Conservation (phyloP, 768 basidiomycete species). For the Nidularia pulvinata region DNA sequence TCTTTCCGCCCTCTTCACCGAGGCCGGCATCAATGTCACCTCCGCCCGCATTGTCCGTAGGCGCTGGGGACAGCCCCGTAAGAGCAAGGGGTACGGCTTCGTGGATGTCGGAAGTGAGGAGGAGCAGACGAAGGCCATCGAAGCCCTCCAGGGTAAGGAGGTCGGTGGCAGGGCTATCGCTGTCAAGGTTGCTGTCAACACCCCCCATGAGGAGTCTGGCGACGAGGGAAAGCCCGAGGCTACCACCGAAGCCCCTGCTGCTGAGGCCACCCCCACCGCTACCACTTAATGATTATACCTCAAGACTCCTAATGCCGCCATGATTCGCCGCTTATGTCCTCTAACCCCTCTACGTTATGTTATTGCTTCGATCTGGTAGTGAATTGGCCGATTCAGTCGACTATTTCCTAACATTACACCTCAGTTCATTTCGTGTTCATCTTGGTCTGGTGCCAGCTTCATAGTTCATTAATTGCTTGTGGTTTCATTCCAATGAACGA, state of each 20-base stretch:
- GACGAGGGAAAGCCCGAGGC: constrained; percentile 32
- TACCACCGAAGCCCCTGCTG: constrained; percentile 19
- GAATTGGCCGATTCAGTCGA: constrained; percentile 14
- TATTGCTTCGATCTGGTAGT: constrained; percentile 15
- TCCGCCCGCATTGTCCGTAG: constrained; percentile 90
- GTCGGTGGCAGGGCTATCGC: constrained; percentile 84
- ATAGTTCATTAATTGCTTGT: constrained; percentile 18
- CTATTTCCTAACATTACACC: constrained; percentile 11
- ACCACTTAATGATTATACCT: constrained; percentile 22
- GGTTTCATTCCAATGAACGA: constrained; percentile 26
- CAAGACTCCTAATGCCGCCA: constrained; percentile 12
- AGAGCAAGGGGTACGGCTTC: constrained; percentile 97
- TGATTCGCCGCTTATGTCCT: constrained; percentile 15
- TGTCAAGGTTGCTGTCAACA: constrained; percentile 95
- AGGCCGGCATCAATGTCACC: constrained; percentile 78
- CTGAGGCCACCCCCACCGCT: constrained; percentile 18
- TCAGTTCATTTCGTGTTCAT: constrained; percentile 22
- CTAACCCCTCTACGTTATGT: constrained; percentile 11
- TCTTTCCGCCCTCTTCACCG: constrained; percentile 81
- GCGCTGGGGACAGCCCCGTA: constrained; percentile 80
- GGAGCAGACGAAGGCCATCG: constrained; percentile 91
- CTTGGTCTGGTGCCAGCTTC: constrained; percentile 49
- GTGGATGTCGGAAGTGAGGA: constrained; percentile 91
- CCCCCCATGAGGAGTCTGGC: constrained; percentile 58
- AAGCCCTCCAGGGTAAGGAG: constrained; percentile 84